Evolutionary conservation across 1,139 yeast genomes (phyloP).

Genomic region (Casaregolazyma lundiana): DNA sequence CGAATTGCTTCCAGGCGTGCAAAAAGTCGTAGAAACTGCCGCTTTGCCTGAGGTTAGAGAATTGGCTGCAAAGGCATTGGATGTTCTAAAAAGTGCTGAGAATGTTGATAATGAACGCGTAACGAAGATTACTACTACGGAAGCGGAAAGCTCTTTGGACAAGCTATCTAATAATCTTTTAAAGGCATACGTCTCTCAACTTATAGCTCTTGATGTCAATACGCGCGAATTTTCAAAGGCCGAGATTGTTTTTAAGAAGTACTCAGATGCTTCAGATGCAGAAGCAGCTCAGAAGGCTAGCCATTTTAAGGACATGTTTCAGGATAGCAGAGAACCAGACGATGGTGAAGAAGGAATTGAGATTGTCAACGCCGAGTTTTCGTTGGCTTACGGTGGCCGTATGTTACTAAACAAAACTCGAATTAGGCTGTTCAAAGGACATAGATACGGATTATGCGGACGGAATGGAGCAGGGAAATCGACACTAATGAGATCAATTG

Average conservation of each 20-base stretch:
- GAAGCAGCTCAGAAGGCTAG: slow-evolving; percentile 45
- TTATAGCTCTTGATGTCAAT: slow-evolving; percentile 71
- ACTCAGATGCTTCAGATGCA: slow-evolving; percentile 37
- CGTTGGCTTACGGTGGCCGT: slow-evolving; percentile 95
- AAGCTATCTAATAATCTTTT: slow-evolving; percentile 34
- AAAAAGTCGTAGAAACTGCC: slow-evolving; percentile 83
- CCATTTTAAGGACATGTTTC: slow-evolving; percentile 60
- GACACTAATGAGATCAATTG: slow-evolving; percentile 93
- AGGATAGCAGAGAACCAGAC: slow-evolving; percentile 54
- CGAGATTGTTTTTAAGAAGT: slow-evolving; percentile 42
- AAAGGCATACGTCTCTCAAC: slow-evolving; percentile 47
- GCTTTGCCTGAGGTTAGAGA: slow-evolving; percentile 96
- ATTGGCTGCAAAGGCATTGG: slow-evolving; percentile 78
- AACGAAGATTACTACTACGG: slow-evolving; percentile 59
- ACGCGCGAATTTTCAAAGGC: slow-evolving; percentile 87
- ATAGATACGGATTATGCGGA: slow-evolving; percentile 96
- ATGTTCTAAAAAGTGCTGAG: slow-evolving; percentile 79
- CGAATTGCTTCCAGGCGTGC: slow-evolving; percentile 79
- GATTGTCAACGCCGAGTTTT: slow-evolving; percentile 90
- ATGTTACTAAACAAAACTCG: slow-evolving; percentile 93
- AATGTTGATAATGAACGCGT: slow-evolving; percentile 65
- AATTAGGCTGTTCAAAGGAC: slow-evolving; percentile 84
- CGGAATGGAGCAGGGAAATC: slow-evolving; percentile 99
- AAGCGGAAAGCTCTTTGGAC: slow-evolving; percentile 46
- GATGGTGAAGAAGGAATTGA: slow-evolving; percentile 70